Base-by-base conservation (phyloP, 2,329 filamentous ascomycete genomes). In the Venturiaceae sp. region DNA sequence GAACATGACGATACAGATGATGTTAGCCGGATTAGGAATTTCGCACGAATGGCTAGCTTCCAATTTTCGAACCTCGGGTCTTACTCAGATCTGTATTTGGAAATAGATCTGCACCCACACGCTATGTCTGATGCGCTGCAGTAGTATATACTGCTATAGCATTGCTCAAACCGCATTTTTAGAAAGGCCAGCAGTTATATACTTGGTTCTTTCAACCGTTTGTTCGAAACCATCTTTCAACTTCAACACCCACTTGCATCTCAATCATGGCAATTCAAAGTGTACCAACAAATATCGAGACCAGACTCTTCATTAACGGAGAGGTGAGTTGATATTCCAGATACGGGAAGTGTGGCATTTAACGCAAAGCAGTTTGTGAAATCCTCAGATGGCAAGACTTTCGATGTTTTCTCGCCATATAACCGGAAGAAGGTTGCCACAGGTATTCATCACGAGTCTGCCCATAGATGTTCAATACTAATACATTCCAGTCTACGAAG, bases 301-400 rank as follows among this genome's bases (percentile, higher is more conserved):
- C 69, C 28, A 70, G 73, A 19, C 69, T 80, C 58, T 78, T 79
- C 63, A 80, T 81, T 66, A 78, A 81, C 64, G 76, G 77, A 64
- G 72, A 77, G 68, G 75, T 77, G 21, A 11, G 23, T 16, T 23
- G 46, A 14, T 11, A 7, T 2, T 23, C 1, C 16, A n/a, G n/a
- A n/a, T 28, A 5, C 14, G 5, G n/a, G 23, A 1, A 53, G 16
- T 8, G 33, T 57, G 8, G 8, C 33, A 21, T 3, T 33, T 33
- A 44, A 33, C 52, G 13, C 7, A 7, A 16, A 3, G 8, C 30
- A 68, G 74, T 76, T 79, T 62, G 70, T 75, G 30, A 67, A 72
- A n/a, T 72, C 77, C 1, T 79, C 75, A 14, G 71, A 75, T 63
- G 67, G 69, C 16, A 71, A 72, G 61, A 79, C 73, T 0, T 78